Evolutionary conservation across 805 yeast species (phyloP).

Genomic region (Yarrowia sp.): DNA sequence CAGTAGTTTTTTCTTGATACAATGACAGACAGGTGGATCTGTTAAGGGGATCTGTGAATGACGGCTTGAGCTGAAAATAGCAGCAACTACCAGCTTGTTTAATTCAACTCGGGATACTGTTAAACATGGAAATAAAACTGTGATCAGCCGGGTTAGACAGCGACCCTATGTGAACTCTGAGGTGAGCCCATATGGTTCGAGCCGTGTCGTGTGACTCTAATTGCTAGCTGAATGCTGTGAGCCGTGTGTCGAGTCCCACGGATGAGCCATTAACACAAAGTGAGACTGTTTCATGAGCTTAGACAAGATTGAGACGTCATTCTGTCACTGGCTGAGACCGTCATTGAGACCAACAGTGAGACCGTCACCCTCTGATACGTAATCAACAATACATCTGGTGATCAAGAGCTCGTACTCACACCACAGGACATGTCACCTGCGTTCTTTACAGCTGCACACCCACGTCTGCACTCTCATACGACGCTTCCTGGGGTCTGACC

Average conservation of each 20-base stretch:
- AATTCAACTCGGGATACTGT: neutral
- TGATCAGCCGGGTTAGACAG: neutral
- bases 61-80: no score
- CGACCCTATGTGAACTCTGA: neutral
- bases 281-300: slow-evolving; percentile 1
- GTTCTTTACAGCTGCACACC: no score
- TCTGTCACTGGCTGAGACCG: no score
- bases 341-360: no score
- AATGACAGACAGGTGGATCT: neutral
- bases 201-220: slow-evolving; percentile 23
- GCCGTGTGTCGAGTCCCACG: no score
- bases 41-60: no score
- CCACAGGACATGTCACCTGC: neutral
- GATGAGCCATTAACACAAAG: neutral
- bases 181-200: neutral
- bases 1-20: neutral
- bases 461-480: neutral
- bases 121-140: neutral
- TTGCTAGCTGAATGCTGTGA: neutral
- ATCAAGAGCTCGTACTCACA: no score
- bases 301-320: no score
- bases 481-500: neutral
- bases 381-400: no score
- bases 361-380: no score
- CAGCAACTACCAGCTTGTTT: no score